These are phyloP conservation scores for Dactylellina parvicollis DNA, from an alignment of 2,329 filamentous ascomycete genomes.

Conservation along the genomic window DNA sequence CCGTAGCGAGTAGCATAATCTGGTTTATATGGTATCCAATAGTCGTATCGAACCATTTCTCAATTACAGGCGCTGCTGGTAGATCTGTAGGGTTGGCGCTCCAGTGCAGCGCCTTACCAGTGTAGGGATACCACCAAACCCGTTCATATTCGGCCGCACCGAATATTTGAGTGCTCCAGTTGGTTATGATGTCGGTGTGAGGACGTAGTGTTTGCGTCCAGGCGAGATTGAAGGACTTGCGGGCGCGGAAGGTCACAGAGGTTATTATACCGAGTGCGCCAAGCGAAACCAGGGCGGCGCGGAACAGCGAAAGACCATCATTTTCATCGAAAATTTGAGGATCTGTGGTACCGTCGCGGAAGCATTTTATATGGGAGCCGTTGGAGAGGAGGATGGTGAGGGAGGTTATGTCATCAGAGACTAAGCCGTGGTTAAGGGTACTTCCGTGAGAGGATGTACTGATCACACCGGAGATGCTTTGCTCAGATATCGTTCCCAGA, in stretches of 20 bases:
- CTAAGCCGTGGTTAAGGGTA: conserved; percentile 80
- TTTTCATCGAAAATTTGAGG: conserved; percentile 58
- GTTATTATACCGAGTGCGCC: conserved; percentile 91
- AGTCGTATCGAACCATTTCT: conserved; percentile 80
- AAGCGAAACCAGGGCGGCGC: conserved; percentile 84
- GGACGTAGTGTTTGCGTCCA: conserved; percentile 84
- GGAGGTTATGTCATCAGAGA: conserved; percentile 79
- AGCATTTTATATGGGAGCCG: conserved; percentile 77
- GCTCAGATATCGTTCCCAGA: conserved; percentile 91
- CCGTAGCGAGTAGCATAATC: conserved; percentile 82
- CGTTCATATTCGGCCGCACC: conserved; percentile 88
- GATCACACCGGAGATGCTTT: conserved; percentile 91
- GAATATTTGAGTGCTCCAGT: conserved; percentile 77
- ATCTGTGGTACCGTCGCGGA: conserved; percentile 68
- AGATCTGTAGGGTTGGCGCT: conserved; percentile 75
- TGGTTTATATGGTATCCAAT: conserved; percentile 92
- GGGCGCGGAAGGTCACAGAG: conserved; percentile 84
- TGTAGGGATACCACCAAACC: conserved; percentile 98
- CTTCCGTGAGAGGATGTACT: conserved; percentile 94
- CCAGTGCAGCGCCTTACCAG: conserved; percentile 87
- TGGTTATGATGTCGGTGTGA: conserved; percentile 73
- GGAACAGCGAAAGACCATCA: conserved; percentile 74
- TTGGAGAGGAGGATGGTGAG: conserved; percentile 84
- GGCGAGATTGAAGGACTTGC: conserved; percentile 81
- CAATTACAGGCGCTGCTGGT: conserved; percentile 68